These are phyloP conservation scores for Volvariella surrecta DNA, from an alignment of 1,284 basidiomycete genomes.

Conservation along the genomic window DNA sequence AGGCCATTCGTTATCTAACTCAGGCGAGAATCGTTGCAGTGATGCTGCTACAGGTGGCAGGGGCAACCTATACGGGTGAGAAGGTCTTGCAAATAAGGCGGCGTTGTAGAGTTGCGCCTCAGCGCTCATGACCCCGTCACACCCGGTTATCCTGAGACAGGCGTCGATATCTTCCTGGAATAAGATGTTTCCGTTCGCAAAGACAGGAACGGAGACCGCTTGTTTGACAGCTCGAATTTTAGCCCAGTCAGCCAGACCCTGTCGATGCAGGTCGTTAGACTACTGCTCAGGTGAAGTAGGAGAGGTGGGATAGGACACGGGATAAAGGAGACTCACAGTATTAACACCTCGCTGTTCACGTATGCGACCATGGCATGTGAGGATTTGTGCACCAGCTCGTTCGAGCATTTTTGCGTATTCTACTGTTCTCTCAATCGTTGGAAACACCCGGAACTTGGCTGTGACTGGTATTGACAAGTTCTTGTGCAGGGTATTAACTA, in stretches of 20 bases:
- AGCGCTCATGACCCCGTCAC: constrained; percentile 91
- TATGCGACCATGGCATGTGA: constrained; percentile 89
- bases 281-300: too few species aligned
- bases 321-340: constrained; percentile 27
- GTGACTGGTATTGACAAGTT: constrained; percentile 88
- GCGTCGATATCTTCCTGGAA: constrained; percentile 73
- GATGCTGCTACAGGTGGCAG: neutral
- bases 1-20: too few species aligned
- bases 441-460: constrained; percentile 93
- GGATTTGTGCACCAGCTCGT: constrained; percentile 88
- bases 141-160: constrained; percentile 78
- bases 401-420: constrained; percentile 95
- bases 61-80: constrained; percentile 4
- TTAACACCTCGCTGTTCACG: constrained; percentile 89
- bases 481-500: constrained; percentile 79
- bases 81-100: constrained; percentile 54
- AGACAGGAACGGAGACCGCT: constrained; percentile 86
- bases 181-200: constrained; percentile 97
- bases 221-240: constrained; percentile 84
- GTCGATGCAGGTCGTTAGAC: constrained; percentile 7
- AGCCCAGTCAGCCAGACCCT: constrained; percentile 83
- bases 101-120: constrained; percentile 96
- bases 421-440: constrained; percentile 80
- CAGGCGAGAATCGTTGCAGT: neutral
- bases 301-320: neutral